Evolutionary conservation across 2,329 filamentous ascomycete genomes (phyloP).

Genomic region (Calonectria pseudoturangicola): DNA sequence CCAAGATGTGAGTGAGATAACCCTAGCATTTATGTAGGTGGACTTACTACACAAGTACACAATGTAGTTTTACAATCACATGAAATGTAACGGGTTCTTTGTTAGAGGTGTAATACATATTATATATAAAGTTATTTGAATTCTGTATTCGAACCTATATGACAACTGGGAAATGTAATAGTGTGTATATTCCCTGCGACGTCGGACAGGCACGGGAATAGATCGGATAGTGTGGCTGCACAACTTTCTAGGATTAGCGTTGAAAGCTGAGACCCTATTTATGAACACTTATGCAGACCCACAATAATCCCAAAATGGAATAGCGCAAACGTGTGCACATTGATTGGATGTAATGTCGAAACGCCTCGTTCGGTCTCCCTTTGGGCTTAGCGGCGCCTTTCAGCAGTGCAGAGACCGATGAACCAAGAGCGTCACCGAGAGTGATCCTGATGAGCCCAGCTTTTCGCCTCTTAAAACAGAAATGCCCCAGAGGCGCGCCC

Average conservation of each 20-base stretch:
- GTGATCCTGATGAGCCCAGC: conserved; percentile 42
- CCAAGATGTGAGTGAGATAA: too few species aligned
- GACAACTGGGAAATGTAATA: neutral
- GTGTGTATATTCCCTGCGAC: neutral
- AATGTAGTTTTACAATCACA: too few species aligned
- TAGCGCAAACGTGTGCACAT: conserved; percentile 51
- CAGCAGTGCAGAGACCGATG: conserved; percentile 27
- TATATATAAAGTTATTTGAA: neutral
- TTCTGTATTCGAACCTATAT: conserved; percentile 16
- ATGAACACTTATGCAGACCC: neutral
- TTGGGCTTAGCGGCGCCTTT: conserved; percentile 50
- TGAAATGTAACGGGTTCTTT: too few species aligned
- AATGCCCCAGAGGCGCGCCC: conserved; percentile 17
- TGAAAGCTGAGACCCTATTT: neutral
- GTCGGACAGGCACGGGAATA: neutral
- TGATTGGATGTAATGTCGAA: conserved; percentile 40
- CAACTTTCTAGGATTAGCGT: neutral
- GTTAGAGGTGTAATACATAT: too few species aligned
- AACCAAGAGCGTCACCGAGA: conserved; percentile 55
- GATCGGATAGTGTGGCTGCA: conserved; percentile 1
- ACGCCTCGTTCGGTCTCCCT: conserved; percentile 51
- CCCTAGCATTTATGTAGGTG: too few species aligned
- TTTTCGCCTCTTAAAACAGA: conserved; percentile 31
- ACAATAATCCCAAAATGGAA: neutral
- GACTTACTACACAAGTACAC: too few species aligned